These are phyloP conservation scores for Calonectria pauciramosa DNA, from an alignment of 2,329 filamentous ascomycete species.

Conservation along the genomic window DNA sequence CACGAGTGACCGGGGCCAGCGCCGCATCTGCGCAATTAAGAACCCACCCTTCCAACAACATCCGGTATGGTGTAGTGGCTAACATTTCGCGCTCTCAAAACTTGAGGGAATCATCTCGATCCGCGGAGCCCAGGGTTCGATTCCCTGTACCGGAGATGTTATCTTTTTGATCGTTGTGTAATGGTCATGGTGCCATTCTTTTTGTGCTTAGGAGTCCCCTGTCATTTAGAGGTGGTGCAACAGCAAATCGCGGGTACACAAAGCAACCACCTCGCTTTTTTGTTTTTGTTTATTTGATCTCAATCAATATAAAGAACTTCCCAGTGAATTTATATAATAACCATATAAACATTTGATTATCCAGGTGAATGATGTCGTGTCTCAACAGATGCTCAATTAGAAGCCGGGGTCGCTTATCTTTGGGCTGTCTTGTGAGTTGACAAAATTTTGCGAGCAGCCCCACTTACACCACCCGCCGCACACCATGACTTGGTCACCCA, in stretches of 20 bases:
- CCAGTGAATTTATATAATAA: not conserved
- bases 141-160: constrained; percentile 42
- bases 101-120: constrained; percentile 31
- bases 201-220: not conserved
- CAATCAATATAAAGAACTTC: not conserved
- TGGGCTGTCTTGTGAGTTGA: not conserved
- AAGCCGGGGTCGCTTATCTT: not conserved
- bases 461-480: not conserved
- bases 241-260: not conserved
- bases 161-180: not conserved
- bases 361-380: not conserved
- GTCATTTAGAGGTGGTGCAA: not conserved
- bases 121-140: constrained; percentile 45
- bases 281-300: not conserved
- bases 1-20: not conserved
- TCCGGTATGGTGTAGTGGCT: constrained; percentile 48
- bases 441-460: not conserved
- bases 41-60: not conserved
- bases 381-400: not conserved
- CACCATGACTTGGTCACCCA: not conserved
- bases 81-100: constrained; percentile 43
- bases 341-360: not conserved
- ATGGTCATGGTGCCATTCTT: not conserved
- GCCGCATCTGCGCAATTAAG: not conserved
- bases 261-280: not conserved